phyloP scores from a whole-genome alignment of 2,329 filamentous ascomycete genomes.

The Calonectria pauciramosa region DNA sequence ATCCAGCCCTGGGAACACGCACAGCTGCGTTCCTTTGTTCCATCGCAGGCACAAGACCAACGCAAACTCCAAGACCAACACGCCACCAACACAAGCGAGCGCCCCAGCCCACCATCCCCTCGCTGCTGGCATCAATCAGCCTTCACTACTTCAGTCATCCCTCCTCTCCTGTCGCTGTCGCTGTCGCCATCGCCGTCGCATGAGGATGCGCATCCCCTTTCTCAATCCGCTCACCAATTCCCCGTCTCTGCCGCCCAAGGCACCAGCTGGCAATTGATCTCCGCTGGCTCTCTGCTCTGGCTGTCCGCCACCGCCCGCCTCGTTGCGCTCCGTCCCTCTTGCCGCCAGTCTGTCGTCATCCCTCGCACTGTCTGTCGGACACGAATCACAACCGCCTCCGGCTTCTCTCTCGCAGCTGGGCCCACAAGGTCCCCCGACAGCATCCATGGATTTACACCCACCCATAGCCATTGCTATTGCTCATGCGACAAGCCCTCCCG shows the following conservation, averaged over 20 bases:
- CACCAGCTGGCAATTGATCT: background rate
- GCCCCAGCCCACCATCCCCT: background rate
- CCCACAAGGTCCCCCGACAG: constrained; percentile 28
- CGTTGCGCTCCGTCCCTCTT: background rate
- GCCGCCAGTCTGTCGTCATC: constrained; percentile 7
- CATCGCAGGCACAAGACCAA: background rate
- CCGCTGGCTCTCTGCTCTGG: background rate
- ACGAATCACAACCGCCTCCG: constrained; percentile 1
- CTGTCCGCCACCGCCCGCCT: background rate
- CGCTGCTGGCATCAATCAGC: background rate
- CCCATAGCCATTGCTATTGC: constrained; percentile 33
- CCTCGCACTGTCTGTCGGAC: constrained; percentile 13
- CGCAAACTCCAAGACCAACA: background rate
- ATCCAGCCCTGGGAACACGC: background rate
- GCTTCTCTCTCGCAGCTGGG: constrained; percentile 32
- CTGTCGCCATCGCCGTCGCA: background rate
- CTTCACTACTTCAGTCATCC: background rate
- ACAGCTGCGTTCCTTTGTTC: background rate
- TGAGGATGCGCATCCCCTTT: constrained; percentile 3
- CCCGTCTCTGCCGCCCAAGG: background rate
- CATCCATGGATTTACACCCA: constrained; percentile 41
- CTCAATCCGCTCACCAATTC: background rate
- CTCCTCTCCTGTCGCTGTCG: background rate
- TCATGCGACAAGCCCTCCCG: constrained; percentile 22
- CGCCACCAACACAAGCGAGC: background rate